Percentiles rank a stretch among this genome's conserved stretches.
phyloP scores from a whole-genome alignment of 2,329 filamentous ascomycete species.

The Emydomyces testavorans region DNA sequence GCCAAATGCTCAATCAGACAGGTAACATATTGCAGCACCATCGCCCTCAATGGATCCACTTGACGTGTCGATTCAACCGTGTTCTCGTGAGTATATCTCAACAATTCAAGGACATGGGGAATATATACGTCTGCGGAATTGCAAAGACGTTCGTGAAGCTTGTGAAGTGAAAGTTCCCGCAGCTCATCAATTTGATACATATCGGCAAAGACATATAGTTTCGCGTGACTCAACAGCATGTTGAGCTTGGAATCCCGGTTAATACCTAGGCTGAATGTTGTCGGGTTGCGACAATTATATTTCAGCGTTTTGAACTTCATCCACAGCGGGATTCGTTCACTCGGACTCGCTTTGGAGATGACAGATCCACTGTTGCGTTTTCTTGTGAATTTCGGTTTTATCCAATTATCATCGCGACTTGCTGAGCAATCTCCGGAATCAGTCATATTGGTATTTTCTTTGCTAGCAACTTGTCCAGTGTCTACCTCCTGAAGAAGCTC shows the following conservation, averaged over 20 bases:
- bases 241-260: not conserved
- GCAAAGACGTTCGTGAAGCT: constrained; percentile 26
- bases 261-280: not conserved
- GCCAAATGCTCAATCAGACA: not conserved
- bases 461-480: too few species aligned
- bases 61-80: constrained; percentile 21
- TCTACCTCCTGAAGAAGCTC: too few species aligned
- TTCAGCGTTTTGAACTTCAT: not conserved
- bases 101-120: constrained; percentile 8
- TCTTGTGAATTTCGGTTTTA: not conserved
- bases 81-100: constrained; percentile 50
- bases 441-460: too few species aligned
- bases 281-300: not conserved
- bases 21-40: not conserved
- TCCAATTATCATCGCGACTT: too few species aligned
- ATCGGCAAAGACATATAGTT: constrained; percentile 33
- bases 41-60: not conserved
- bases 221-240: constrained; percentile 27
- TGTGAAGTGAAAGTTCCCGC: constrained; percentile 23
- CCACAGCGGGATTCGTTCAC: not conserved
- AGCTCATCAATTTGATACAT: constrained; percentile 30
- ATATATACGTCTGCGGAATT: constrained; percentile 19
- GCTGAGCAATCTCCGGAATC: too few species aligned
- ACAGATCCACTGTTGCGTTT: too few species aligned
- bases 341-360: too few species aligned